These are phyloP conservation scores for Sporothrix mexicana DNA, from an alignment of 2,329 filamentous ascomycete species.

Conservation along the genomic window DNA sequence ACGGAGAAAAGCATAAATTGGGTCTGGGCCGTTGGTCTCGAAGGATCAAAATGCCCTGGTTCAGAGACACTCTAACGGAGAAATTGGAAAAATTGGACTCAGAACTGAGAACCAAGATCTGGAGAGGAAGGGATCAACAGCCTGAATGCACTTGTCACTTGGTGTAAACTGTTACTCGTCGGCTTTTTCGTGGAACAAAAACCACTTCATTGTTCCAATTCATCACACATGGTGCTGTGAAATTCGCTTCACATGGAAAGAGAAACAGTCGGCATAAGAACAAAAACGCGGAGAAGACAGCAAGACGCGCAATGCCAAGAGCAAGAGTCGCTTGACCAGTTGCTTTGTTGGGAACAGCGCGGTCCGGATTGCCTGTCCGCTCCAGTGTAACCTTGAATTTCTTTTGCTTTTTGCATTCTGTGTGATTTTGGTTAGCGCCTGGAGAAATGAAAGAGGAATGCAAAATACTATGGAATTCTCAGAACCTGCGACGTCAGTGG, in stretches of 20 bases:
- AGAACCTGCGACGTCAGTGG: not conserved
- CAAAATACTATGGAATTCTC: not conserved
- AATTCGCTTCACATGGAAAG: not conserved
- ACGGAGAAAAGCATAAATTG: not conserved
- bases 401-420: not conserved
- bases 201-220: not conserved
- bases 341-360: conserved; percentile 21
- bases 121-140: not conserved
- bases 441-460: not conserved
- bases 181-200: not conserved
- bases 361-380: not conserved
- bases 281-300: conserved; percentile 1
- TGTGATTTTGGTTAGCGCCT: not conserved
- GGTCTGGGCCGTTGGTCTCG: not conserved
- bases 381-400: not conserved
- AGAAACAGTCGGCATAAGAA: no score
- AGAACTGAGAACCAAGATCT: no score
- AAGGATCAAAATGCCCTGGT: not conserved
- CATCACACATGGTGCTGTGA: conserved; percentile 3
- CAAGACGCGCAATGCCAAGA: conserved; percentile 25
- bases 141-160: not conserved
- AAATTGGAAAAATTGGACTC: not conserved
- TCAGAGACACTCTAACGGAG: not conserved
- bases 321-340: conserved; percentile 18
- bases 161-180: not conserved